These are phyloP conservation scores for Haplosporangium gracile DNA, from an alignment of 192 early-diverging fungal genomes.

Conservation along the genomic window DNA sequence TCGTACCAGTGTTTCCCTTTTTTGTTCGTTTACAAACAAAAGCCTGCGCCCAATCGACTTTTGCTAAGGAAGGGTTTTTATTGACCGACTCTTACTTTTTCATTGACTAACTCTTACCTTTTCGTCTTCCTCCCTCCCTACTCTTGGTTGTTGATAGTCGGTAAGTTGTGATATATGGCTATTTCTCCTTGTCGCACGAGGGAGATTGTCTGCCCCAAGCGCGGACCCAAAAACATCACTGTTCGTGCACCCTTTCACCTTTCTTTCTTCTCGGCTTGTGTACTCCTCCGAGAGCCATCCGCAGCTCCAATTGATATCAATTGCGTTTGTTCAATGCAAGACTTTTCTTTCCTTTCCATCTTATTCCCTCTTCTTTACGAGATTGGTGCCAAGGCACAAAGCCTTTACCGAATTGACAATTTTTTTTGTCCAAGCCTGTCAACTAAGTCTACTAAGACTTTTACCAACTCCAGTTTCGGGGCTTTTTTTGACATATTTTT, in stretches of 20 bases:
- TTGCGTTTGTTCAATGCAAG: neutral
- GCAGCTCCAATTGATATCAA: neutral
- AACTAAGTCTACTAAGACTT: neutral
- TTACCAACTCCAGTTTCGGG: neutral
- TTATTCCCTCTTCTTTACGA: neutral
- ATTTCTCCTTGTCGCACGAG: neutral
- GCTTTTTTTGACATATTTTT: neutral
- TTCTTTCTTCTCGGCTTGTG: neutral
- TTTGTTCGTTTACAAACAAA: neutral
- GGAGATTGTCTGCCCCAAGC: neutral
- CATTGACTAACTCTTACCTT: neutral
- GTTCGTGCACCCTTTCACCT: neutral
- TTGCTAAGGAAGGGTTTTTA: neutral
- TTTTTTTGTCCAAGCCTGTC: neutral
- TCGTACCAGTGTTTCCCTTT: neutral
- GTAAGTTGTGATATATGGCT: constrained; percentile 11
- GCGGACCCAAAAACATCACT: neutral
- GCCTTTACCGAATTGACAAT: neutral
- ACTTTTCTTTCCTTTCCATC: neutral
- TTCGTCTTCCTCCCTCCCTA: neutral
- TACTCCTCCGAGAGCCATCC: neutral
- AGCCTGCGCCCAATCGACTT: neutral
- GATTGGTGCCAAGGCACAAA: neutral
- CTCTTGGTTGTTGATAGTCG: constrained; percentile 14
- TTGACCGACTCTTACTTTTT: neutral